Percentiles rank a stretch among this genome's conserved stretches.
Evolutionary conservation across 768 basidiomycete species (phyloP).

Genomic region (Peribolospora kevripleyi): DNA sequence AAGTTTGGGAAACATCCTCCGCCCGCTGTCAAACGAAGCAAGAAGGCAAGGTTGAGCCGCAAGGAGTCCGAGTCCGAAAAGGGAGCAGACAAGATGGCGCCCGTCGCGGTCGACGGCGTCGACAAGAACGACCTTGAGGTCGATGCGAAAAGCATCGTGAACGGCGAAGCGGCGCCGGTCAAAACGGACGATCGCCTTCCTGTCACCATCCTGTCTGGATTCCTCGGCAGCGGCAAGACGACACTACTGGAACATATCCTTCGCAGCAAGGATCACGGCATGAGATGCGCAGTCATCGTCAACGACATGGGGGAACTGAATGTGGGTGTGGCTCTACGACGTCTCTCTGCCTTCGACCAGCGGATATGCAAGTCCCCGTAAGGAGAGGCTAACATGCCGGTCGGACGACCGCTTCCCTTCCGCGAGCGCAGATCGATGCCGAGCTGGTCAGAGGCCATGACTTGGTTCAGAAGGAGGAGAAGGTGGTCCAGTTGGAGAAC

Average conservation of each 20-base stretch:
- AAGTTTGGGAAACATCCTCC: no score
- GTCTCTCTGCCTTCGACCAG: no score
- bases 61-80: no score
- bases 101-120: no score
- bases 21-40: no score
- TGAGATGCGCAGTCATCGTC: slow-evolving; percentile 16
- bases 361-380: no score
- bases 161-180: background rate
- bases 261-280: slow-evolving; percentile 10
- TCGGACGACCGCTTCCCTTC: background rate
- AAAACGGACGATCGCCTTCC: slow-evolving; percentile 15
- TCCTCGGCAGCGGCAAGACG: slow-evolving; percentile 18
- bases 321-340: slow-evolving; percentile 5
- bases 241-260: slow-evolving; percentile 17
- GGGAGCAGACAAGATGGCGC: no score
- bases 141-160: no score
- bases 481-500: slow-evolving; percentile 18
- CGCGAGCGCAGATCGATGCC: slow-evolving; percentile 14
- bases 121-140: no score
- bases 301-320: slow-evolving; percentile 19
- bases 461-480: slow-evolving; percentile 15
- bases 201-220: slow-evolving; percentile 18
- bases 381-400: no score
- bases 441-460: slow-evolving; percentile 15
- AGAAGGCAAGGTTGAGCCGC: no score